These are phyloP conservation scores for Cercospora citrullina DNA, from an alignment of 2,329 filamentous ascomycete species.

Conservation along the genomic window DNA sequence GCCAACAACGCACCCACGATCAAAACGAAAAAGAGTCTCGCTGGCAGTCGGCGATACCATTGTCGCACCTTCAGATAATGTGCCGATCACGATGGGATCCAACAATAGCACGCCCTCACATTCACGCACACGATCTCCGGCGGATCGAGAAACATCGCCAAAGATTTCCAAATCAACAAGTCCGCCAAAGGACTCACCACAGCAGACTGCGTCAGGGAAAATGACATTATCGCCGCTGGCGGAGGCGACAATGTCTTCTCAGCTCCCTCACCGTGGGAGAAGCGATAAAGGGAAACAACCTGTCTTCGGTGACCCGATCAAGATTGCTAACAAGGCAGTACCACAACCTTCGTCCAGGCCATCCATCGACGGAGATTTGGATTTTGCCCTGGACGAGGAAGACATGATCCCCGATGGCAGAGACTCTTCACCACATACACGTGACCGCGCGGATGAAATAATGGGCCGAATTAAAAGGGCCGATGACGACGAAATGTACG, in stretches of 20 bases:
- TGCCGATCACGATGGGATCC: slow-evolving; percentile 30
- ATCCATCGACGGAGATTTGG: slow-evolving; percentile 35
- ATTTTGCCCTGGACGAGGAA: slow-evolving; percentile 35
- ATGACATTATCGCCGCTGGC: slow-evolving; percentile 11
- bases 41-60: slow-evolving; percentile 40
- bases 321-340: background rate
- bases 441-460: slow-evolving; percentile 21
- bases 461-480: slow-evolving; percentile 19
- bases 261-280: slow-evolving; percentile 1
- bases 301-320: background rate
- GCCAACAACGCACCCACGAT: slow-evolving; percentile 31
- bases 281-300: slow-evolving; percentile 6
- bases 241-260: slow-evolving; percentile 10
- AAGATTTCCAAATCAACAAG: background rate
- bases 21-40: slow-evolving; percentile 39
- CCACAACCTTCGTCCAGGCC: slow-evolving; percentile 12
- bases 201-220: slow-evolving; percentile 4
- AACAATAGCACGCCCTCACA: slow-evolving; percentile 36
- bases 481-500: slow-evolving; percentile 26
- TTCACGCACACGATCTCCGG: slow-evolving; percentile 30
- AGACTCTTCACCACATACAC: slow-evolving; percentile 3
- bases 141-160: slow-evolving; percentile 3
- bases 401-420: slow-evolving; percentile 11
- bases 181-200: slow-evolving; percentile 8
- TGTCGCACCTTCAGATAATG: slow-evolving; percentile 40